Conservation (phyloP, 2,329 filamentous ascomycete genomes). For the Colletotrichum echinochloae region DNA sequence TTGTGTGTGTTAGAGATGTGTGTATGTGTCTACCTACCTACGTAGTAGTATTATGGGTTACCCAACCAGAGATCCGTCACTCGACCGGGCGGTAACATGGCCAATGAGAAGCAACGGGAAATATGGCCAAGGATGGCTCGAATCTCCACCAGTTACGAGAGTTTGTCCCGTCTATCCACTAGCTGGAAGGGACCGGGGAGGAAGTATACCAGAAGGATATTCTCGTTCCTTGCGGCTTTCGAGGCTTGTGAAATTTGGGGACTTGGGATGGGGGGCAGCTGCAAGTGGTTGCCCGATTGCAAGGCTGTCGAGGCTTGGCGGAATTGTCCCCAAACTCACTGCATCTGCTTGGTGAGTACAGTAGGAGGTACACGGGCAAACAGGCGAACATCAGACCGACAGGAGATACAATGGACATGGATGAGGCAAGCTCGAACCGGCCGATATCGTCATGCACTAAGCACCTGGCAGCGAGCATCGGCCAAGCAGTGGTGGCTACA, state of each 20-base stretch:
- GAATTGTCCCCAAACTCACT: neutral
- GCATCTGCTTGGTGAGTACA: too few relatives aligned
- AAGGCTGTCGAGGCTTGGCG: constrained; percentile 2
- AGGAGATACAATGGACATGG: constrained; percentile 9
- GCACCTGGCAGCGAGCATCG: constrained; percentile 1
- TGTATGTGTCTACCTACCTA: too few relatives aligned
- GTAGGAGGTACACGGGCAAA: neutral
- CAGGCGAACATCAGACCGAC: neutral
- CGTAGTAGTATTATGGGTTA: neutral
- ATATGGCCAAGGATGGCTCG: constrained; percentile 15
- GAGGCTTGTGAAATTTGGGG: neutral
- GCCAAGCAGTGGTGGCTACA: constrained; percentile 5
- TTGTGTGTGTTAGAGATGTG: neutral
- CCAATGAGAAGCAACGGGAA: constrained; percentile 42
- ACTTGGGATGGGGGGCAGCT: neutral
- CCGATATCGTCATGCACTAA: constrained; percentile 13
- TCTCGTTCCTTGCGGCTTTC: constrained; percentile 2
- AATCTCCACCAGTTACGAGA: constrained; percentile 23
- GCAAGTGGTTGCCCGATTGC: neutral
- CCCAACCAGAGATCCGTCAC: constrained; percentile 46
- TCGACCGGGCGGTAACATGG: constrained; percentile 50
- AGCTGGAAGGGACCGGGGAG: constrained; percentile 20
- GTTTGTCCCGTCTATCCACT: constrained; percentile 19
- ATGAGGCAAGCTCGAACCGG: constrained; percentile 20
- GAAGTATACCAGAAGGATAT: neutral